Evolutionary conservation across 2,329 filamentous ascomycete species (phyloP).

Genomic region (Malbranchea zuffiana): DNA sequence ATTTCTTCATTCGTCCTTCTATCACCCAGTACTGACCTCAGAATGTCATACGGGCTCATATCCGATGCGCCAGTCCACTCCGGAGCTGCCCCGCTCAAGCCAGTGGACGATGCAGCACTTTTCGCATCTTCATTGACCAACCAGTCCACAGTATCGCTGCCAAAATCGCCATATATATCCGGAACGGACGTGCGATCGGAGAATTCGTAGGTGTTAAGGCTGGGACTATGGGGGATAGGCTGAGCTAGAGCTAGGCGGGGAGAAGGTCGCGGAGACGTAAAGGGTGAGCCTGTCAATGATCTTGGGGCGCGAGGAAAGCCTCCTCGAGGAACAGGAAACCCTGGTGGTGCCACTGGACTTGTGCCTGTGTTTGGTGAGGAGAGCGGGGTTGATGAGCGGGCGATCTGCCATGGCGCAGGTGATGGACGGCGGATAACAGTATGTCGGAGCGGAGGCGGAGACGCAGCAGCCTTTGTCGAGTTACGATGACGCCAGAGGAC

Average conservation of each 20-base stretch:
- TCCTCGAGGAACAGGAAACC: conserved; percentile 61
- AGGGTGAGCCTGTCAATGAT: conserved; percentile 69
- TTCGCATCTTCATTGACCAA: conserved; percentile 78
- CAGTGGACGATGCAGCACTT: conserved; percentile 68
- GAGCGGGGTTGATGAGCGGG: conserved; percentile 63
- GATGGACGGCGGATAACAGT: conserved; percentile 83
- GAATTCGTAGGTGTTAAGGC: conserved; percentile 89
- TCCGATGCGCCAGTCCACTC: conserved; percentile 72
- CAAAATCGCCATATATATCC: conserved; percentile 83
- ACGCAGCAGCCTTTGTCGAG: conserved; percentile 46
- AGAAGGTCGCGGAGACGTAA: conserved; percentile 85
- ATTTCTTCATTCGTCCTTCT: conserved; percentile 88
- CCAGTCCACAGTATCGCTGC: conserved; percentile 94
- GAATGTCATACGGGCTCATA: conserved; percentile 97
- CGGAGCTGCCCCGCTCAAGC: conserved; percentile 66
- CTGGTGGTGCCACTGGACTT: conserved; percentile 73
- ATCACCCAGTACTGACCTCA: conserved; percentile 85
- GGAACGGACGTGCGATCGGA: conserved; percentile 69
- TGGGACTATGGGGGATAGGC: conserved; percentile 91
- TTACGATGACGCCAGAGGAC: conserved; percentile 59
- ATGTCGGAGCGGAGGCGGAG: conserved; percentile 76
- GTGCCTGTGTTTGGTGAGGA: conserved; percentile 69
- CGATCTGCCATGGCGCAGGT: conserved; percentile 81
- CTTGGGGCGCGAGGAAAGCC: conserved; percentile 68
- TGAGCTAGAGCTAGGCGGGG: conserved; percentile 82